phyloP scores from a whole-genome alignment of 805 yeast species.

The Metschnikowia shivogae region DNA sequence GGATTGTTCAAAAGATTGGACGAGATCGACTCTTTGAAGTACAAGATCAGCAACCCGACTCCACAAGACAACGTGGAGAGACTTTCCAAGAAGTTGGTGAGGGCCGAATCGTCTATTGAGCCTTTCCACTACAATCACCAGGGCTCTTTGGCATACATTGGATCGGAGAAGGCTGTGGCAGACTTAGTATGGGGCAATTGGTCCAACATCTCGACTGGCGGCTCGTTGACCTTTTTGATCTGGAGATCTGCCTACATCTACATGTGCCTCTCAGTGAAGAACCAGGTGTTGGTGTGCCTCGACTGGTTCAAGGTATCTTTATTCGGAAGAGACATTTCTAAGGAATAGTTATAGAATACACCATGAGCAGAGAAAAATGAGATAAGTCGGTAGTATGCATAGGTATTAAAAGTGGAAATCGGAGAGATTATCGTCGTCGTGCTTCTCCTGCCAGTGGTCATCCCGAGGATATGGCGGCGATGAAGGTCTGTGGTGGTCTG shows the following conservation, averaged over 20 bases:
- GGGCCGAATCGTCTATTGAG: constrained; percentile 40
- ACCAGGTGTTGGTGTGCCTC: constrained; percentile 76
- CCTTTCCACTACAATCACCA: constrained; percentile 81
- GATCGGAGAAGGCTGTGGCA: constrained; percentile 90
- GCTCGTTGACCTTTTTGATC: constrained; percentile 81
- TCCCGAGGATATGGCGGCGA: constrained; percentile 18
- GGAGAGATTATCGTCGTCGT: constrained; percentile 15
- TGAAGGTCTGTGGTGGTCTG: constrained; percentile 6
- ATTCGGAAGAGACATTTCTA: constrained; percentile 91
- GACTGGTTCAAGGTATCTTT: constrained; percentile 88
- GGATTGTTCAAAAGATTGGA: constrained; percentile 61
- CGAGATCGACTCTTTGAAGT: constrained; percentile 56
- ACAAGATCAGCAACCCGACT: constrained; percentile 37
- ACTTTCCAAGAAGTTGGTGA: constrained; percentile 44
- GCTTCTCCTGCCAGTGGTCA: constrained; percentile 13
- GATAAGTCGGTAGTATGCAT: background rate
- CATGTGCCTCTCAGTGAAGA: constrained; percentile 87
- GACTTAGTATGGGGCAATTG: constrained; percentile 79
- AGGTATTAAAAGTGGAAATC: constrained; percentile 16
- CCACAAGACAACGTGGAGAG: constrained; percentile 41
- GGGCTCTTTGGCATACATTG: constrained; percentile 93
- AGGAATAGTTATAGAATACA: constrained; percentile 21
- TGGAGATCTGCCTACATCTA: constrained; percentile 94
- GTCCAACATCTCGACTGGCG: constrained; percentile 77
- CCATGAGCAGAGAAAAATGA: background rate